Evolutionary conservation across 1,284 basidiomycete species (phyloP), one percentile per base, ranked within the genome.

Genomic region (Vanrija sp.): DNA sequence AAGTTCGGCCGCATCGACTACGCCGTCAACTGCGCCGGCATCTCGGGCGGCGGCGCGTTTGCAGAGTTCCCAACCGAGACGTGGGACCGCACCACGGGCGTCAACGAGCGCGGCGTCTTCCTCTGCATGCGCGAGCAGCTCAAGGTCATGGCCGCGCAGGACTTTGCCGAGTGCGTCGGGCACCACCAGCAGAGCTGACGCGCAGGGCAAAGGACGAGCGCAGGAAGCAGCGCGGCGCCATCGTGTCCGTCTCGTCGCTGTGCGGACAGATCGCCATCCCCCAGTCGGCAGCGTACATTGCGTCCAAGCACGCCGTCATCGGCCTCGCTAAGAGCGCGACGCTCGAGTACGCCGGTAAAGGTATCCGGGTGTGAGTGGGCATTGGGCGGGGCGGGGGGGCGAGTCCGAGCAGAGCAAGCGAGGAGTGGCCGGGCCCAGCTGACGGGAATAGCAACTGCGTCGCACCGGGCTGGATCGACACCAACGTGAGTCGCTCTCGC

Each of bases 1-100:
- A 37, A 12, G 23, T 66, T 64, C 39, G 67, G 67, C 3, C 58
- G 66, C 19, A 51, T 70, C 36, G 68, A 70, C 54, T 68, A 70
- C 45, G 63, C 62, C 36, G 63, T 65, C 25, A 70, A 70, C 42
- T 54, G 55, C 20, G 68, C 68, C 3, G 68, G 68, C 2, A 59
- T 68, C 23, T 57, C 53, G 2, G 59, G 61, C 0, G 59, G 53
- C 47, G 42, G 45, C 7, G 47, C 57, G 12, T 52, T 59, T 16
- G 24, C 25, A n/a, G 47, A 59, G 27, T 61, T 56, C 47, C 42
- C 45, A 6, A 41, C 63, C 18, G 64, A 54, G 18, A 7, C 12
- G 44, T 69, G 65, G 45, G 65, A 69, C 45, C 57, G 53, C 23
- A 57, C 66, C 36, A 64, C 56, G 8, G 55, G 53, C 14, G 59